phyloP scores from a whole-genome alignment of 805 yeast species.

The Nematodospora valgi region DNA sequence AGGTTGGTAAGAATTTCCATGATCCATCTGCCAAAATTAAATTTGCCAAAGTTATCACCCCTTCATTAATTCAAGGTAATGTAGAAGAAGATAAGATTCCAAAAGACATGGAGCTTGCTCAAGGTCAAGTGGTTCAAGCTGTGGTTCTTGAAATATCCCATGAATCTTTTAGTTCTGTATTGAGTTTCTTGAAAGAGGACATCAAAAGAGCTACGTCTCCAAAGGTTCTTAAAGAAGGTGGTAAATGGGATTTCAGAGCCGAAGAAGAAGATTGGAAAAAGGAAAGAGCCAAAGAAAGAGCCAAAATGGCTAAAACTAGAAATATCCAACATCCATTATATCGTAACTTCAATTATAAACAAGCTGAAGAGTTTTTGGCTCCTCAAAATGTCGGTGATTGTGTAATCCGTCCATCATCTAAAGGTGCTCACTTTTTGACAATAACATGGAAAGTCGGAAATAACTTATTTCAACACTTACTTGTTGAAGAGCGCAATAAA shows the following conservation, averaged over 20 bases:
- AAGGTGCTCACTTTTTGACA: conserved; percentile 83
- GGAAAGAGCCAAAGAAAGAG: conserved; percentile 60
- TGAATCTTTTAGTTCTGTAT: conserved; percentile 68
- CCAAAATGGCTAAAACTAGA: conserved; percentile 66
- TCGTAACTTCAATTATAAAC: conserved; percentile 74
- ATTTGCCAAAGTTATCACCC: conserved; percentile 37
- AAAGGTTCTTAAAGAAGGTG: conserved; percentile 49
- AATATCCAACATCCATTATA: conserved; percentile 90
- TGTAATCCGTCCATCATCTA: conserved; percentile 91
- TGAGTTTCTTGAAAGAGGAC: conserved; percentile 67
- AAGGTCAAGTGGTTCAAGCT: conserved; percentile 85
- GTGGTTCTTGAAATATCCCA: conserved; percentile 69
- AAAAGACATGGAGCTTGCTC: conserved; percentile 40
- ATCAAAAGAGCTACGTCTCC: conserved; percentile 52
- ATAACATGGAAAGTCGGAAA: conserved; percentile 96
- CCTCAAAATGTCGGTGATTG: conserved; percentile 86
- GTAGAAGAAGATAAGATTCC: conserved; percentile 45
- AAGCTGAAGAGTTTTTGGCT: conserved; percentile 92
- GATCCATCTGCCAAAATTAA: conserved; percentile 45
- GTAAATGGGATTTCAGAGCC: conserved; percentile 77
- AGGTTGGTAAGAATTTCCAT: conserved; percentile 64
- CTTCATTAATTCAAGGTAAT: conserved; percentile 41
- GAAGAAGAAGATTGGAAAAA: conserved; percentile 62
- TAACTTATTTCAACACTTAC: conserved; percentile 86
- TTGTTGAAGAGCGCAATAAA: conserved; percentile 71